Conservation (phyloP, 2,329 filamentous ascomycete genomes). For the Microsporum ferrugineum region DNA sequence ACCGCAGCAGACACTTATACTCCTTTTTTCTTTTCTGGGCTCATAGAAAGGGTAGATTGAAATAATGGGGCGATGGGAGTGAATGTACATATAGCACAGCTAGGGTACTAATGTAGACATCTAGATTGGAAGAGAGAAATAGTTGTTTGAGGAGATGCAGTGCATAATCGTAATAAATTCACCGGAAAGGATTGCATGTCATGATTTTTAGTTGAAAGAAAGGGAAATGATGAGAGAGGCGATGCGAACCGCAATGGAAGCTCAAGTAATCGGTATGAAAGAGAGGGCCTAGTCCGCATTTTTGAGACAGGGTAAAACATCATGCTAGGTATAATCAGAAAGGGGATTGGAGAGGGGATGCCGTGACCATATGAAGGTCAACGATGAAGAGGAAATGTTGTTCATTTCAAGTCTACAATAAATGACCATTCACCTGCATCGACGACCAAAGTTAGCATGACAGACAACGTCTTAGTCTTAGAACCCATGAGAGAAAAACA, state of each 20-base stretch:
- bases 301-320: neutral
- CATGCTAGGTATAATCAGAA: neutral
- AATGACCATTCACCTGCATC: conserved; percentile 36
- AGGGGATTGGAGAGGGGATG: neutral
- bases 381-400: neutral
- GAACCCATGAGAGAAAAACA: conserved; percentile 23
- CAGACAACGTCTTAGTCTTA: neutral
- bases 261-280: neutral
- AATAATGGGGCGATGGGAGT: neutral
- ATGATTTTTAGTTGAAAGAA: neutral
- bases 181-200: neutral
- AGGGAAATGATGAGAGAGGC: neutral
- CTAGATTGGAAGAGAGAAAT: neutral
- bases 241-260: neutral
- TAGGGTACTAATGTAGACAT: neutral
- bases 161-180: neutral
- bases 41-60: neutral
- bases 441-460: neutral
- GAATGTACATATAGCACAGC: neutral
- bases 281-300: too few species aligned
- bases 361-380: neutral
- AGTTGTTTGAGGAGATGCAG: neutral
- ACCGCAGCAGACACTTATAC: neutral
- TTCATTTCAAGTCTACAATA: conserved; percentile 25
- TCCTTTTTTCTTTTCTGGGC: neutral